These are phyloP conservation scores for Paxillus rubicundulus DNA, from an alignment of 768 basidiomycete genomes.

Conservation along the genomic window DNA sequence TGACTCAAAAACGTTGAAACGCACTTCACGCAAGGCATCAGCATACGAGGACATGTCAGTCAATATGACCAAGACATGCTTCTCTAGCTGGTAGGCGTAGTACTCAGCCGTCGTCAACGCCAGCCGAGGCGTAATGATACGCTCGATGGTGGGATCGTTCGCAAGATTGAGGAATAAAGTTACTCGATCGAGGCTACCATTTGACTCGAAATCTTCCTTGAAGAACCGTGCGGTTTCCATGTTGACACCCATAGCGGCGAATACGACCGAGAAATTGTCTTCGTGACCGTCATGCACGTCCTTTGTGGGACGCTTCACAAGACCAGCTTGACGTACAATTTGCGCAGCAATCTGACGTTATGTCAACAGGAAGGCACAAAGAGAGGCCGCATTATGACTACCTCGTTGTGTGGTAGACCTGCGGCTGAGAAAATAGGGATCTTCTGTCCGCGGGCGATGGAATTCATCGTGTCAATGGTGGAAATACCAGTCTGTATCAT, in stretches of 20 bases:
- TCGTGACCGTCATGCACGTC: constrained; percentile 98
- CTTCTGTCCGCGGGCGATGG: constrained; percentile 99
- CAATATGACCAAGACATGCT: constrained; percentile 97
- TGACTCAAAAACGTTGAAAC: constrained; percentile 30
- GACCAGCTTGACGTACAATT: constrained; percentile 98
- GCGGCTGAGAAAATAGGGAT: constrained; percentile 99
- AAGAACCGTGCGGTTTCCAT: constrained; percentile 99
- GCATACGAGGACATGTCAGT: constrained; percentile 99
- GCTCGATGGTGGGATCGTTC: constrained; percentile 98
- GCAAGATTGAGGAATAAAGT: constrained; percentile 98
- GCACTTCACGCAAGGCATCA: constrained; percentile 89
- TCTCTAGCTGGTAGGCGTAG: constrained; percentile 99
- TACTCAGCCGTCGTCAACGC: constrained; percentile 98
- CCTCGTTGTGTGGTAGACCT: constrained; percentile 98
- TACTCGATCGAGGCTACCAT: constrained; percentile 94
- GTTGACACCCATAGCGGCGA: constrained; percentile 99
- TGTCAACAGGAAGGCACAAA: constrained; percentile 21
- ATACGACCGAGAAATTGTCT: constrained; percentile 99
- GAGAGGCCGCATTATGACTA: constrained; percentile 32
- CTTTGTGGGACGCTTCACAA: constrained; percentile 95
- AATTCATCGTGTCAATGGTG: constrained; percentile 97
- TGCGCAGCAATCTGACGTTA: constrained; percentile 89
- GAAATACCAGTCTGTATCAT: constrained; percentile 99
- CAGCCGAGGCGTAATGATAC: constrained; percentile 98
- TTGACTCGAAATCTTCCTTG: constrained; percentile 99